Evolutionary conservation across 2,329 filamentous ascomycete species (phyloP).

Genomic region (Arthrobotrys musiformis): DNA sequence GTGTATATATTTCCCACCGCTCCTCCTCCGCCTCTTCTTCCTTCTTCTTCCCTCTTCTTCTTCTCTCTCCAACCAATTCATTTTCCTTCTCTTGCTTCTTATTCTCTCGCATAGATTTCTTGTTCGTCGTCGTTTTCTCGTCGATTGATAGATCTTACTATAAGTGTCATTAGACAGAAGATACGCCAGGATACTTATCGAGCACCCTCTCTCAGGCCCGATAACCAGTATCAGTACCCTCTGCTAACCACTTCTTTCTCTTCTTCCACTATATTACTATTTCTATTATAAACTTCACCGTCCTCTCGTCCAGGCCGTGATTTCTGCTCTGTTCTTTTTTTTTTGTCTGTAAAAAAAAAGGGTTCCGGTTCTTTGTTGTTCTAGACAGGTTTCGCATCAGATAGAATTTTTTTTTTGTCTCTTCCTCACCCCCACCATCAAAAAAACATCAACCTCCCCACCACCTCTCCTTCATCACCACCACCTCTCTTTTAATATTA

Average conservation of each 20-base stretch:
- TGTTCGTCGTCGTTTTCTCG: conserved; percentile 46
- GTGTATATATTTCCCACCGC: conserved; percentile 53
- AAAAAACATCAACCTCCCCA: not conserved
- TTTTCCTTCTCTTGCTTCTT: conserved; percentile 40
- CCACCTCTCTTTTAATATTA: conserved; percentile 1
- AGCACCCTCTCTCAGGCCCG: conserved; percentile 53
- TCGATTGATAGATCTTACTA: conserved; percentile 44
- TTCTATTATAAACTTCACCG: conserved; percentile 15
- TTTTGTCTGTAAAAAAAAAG: too few species aligned
- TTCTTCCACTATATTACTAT: too few species aligned
- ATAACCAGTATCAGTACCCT: conserved; percentile 53
- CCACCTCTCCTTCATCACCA: conserved; percentile 1
- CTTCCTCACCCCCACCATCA: too few species aligned
- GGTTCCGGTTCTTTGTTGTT: conserved; percentile 11
- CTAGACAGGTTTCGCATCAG: conserved; percentile 40
- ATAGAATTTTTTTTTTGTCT: conserved; percentile 34
- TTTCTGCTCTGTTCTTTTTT: conserved; percentile 8
- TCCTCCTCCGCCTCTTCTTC: conserved; percentile 41
- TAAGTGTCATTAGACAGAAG: conserved; percentile 25
- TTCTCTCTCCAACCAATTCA: conserved; percentile 13
- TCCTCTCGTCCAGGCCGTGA: conserved; percentile 13
- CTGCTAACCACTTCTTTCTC: conserved; percentile 42
- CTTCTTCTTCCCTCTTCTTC: conserved; percentile 20
- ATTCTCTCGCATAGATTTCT: conserved; percentile 51
- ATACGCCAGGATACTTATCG: conserved; percentile 55